Evolutionary conservation across 1,284 basidiomycete species (phyloP).

Genomic region (Cryptococcus sp.): DNA sequence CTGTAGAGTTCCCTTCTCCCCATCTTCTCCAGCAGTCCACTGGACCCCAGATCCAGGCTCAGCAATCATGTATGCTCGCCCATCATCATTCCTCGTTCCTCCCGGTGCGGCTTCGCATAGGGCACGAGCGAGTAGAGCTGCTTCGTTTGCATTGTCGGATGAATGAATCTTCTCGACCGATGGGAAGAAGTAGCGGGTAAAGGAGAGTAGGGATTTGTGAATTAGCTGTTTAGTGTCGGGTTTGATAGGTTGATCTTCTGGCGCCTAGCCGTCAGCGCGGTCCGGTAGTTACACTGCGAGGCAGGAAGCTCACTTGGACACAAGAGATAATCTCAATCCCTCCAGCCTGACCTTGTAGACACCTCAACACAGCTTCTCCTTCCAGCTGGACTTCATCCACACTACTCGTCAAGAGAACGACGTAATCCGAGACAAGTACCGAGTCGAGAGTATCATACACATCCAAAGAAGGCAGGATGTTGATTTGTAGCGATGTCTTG

Average conservation of each 20-base stretch:
- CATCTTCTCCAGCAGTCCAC: conserved; percentile 53
- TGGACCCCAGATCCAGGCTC: conserved; percentile 56
- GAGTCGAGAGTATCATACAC: conserved; percentile 81
- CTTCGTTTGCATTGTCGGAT: conserved; percentile 56
- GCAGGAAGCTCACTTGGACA: conserved; percentile 51
- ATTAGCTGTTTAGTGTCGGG: conserved; percentile 57
- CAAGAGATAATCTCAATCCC: conserved; percentile 54
- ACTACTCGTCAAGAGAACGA: conserved; percentile 77
- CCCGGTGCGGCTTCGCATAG: conserved; percentile 73
- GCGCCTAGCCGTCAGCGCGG: conserved; percentile 25
- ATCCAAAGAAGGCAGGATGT: conserved; percentile 64
- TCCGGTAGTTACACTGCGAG: too few species aligned
- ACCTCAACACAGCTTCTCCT: conserved; percentile 87
- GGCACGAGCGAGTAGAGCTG: conserved; percentile 64
- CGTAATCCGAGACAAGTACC: conserved; percentile 85
- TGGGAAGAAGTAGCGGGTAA: conserved; percentile 92
- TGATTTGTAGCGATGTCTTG: conserved; percentile 82
- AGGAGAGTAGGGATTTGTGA: conserved; percentile 81
- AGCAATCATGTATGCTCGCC: conserved; percentile 71
- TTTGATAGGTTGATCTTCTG: conserved; percentile 51
- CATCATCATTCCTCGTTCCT: conserved; percentile 61
- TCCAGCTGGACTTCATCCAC: conserved; percentile 74
- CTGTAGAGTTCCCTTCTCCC: conserved; percentile 54
- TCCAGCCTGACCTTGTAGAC: conserved; percentile 71
- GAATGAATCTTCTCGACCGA: conserved; percentile 59